Percentiles rank a stretch among this genome's conserved stretches.
Evolutionary conservation across 2,329 filamentous ascomycete genomes (phyloP).

Genomic region (Phaeophleospora eucalypticola): DNA sequence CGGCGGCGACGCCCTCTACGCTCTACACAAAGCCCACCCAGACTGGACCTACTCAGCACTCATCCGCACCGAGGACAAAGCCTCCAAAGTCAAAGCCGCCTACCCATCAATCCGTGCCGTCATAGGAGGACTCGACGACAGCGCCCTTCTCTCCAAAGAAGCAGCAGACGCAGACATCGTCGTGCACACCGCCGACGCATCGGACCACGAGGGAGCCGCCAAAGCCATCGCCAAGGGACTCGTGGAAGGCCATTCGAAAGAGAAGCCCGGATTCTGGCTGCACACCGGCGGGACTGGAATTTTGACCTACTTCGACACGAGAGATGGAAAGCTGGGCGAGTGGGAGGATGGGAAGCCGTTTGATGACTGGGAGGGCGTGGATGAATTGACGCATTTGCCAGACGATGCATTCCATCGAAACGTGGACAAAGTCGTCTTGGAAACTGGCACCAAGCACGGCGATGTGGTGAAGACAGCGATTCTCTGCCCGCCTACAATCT

Average conservation of each 20-base stretch:
- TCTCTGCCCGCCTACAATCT: conserved; percentile 57
- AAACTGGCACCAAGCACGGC: conserved; percentile 42
- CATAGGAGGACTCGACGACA: conserved; percentile 49
- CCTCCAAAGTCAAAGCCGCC: conserved; percentile 35
- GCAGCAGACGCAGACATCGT: conserved; percentile 52
- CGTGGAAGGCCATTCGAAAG: conserved; percentile 40
- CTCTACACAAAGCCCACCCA: conserved; percentile 44
- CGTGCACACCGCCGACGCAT: conserved; percentile 45
- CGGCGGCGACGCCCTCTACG: conserved; percentile 44
- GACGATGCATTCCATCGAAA: conserved; percentile 60
- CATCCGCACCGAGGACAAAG: conserved; percentile 49
- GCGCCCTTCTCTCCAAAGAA: conserved; percentile 43
- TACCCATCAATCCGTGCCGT: conserved; percentile 44
- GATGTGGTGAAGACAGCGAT: conserved; percentile 58
- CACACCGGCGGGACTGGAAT: conserved; percentile 58
- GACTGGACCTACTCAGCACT: conserved; percentile 48
- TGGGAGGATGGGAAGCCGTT: conserved; percentile 43
- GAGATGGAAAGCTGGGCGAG: conserved; percentile 47
- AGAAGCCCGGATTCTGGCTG: conserved; percentile 38
- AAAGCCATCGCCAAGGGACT: conserved; percentile 52
- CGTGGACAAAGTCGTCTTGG: conserved; percentile 65
- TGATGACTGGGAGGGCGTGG: conserved; percentile 58
- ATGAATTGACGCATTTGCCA: conserved; percentile 50
- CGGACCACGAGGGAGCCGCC: conserved; percentile 45
- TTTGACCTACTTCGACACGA: conserved; percentile 49